These are phyloP conservation scores for Chaetomium sp. DNA, from an alignment of 2,329 filamentous ascomycete genomes.

Conservation along the genomic window DNA sequence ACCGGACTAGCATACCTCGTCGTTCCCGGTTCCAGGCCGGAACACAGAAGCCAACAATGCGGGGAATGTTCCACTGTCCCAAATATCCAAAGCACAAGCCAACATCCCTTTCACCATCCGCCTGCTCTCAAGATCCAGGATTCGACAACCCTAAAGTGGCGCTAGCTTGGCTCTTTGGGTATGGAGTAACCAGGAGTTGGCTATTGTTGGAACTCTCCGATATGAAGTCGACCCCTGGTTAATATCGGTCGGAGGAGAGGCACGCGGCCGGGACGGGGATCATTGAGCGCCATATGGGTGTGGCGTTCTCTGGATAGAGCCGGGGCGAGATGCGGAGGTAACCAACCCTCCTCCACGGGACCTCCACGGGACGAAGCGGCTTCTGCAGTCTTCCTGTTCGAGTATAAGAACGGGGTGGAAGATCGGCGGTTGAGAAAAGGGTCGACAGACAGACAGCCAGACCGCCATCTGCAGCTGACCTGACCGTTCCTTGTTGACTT, in stretches of 20 bases:
- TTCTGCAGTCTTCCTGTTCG: no score
- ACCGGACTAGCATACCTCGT: neutral
- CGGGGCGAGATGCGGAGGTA: constrained; percentile 1
- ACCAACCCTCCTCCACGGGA: no score
- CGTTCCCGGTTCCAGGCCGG: constrained; percentile 9
- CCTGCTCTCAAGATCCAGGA: neutral
- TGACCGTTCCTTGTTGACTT: no score
- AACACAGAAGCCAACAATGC: constrained; percentile 8
- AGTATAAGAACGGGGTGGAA: no score
- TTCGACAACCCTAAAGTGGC: no score
- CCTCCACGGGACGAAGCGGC: no score
- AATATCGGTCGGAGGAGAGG: constrained; percentile 21
- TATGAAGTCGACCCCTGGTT: constrained; percentile 16
- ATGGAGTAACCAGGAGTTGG: neutral
- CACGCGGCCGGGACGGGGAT: constrained; percentile 15
- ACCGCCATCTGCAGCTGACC: no score
- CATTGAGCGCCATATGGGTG: constrained; percentile 1
- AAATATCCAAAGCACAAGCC: constrained; percentile 10
- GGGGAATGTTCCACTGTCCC: constrained; percentile 17
- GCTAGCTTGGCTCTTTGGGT: neutral
- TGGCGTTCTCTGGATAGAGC: constrained; percentile 16
- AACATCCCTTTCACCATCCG: neutral
- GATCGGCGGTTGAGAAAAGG: no score
- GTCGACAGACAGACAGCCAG: no score
- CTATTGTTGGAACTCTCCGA: constrained; percentile 12